phyloP scores from a whole-genome alignment of 1,139 yeast species.

The Blastobotrys capitulatus region DNA sequence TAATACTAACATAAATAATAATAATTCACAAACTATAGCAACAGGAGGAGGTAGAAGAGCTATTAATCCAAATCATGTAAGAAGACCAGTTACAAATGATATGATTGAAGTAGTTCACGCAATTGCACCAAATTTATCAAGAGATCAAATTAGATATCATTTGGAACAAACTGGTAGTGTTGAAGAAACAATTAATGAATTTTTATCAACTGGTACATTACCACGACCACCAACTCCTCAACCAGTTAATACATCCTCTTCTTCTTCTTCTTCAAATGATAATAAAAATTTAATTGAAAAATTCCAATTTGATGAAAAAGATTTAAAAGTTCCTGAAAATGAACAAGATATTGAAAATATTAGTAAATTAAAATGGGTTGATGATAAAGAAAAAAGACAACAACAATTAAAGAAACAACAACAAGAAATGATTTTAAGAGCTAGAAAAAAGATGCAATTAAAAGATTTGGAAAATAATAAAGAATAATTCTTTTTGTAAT shows the following conservation, averaged over 20 bases:
- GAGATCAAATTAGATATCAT: conserved; percentile 54
- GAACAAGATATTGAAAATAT: conserved; percentile 12
- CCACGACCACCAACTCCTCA: conserved; percentile 50
- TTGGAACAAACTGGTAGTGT: conserved; percentile 70
- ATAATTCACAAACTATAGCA: not conserved
- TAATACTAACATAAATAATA: not conserved
- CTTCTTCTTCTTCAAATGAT: conserved; percentile 4
- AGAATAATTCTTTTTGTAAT: not conserved
- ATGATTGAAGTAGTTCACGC: conserved; percentile 87
- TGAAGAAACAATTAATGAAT: conserved; percentile 70
- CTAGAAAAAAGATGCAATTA: conserved; percentile 40
- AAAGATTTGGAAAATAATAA: conserved; percentile 5
- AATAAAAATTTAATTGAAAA: conserved; percentile 22
- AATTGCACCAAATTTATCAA: conserved; percentile 68
- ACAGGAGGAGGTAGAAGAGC: no score
- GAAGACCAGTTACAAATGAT: conserved; percentile 60
- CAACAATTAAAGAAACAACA: conserved; percentile 42
- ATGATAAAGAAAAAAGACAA: conserved; percentile 38
- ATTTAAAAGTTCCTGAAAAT: conserved; percentile 9
- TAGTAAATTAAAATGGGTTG: conserved; percentile 34
- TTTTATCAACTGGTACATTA: conserved; percentile 55
- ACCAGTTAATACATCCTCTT: conserved; percentile 7
- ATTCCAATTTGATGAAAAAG: conserved; percentile 24
- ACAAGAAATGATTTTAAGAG: conserved; percentile 46
- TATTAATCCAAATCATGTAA: conserved; percentile 6